Conservation (phyloP, 2,329 filamentous ascomycete genomes). For the Exophiala calicioides region DNA sequence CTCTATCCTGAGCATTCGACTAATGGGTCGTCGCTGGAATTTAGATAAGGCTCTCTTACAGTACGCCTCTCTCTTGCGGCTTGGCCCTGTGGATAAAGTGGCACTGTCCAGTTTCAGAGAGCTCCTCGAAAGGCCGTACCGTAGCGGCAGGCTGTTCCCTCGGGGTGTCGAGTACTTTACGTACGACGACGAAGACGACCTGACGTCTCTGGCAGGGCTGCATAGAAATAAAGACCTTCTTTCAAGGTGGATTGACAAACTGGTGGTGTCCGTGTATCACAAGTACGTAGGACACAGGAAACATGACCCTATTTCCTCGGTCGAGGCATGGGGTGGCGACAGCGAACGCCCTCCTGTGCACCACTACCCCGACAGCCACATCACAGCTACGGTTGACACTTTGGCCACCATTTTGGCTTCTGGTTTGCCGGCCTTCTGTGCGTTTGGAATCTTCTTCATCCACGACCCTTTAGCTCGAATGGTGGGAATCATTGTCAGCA, state of each 20-base stretch:
- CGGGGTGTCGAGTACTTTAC: slow-evolving; percentile 2
- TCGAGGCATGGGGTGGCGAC: slow-evolving; percentile 3
- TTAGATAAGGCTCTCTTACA: slow-evolving; percentile 11
- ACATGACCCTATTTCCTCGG: slow-evolving; percentile 15
- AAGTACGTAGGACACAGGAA: slow-evolving; percentile 6
- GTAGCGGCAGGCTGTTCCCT: slow-evolving; percentile 2
- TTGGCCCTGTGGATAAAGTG: slow-evolving; percentile 10
- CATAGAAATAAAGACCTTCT: slow-evolving; percentile 9
- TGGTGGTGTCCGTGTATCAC: slow-evolving; percentile 11
- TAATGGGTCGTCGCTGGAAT: neutral
- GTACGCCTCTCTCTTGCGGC: slow-evolving; percentile 10
- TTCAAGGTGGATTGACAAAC: slow-evolving; percentile 11
- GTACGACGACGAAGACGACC: slow-evolving; percentile 16
- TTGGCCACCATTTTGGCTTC: slow-evolving; percentile 17
- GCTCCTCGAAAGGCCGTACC: slow-evolving; percentile 1
- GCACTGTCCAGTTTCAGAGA: slow-evolving; percentile 8
- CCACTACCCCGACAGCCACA: slow-evolving; percentile 10
- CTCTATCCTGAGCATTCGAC: neutral
- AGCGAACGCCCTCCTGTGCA: neutral
- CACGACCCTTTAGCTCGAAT: slow-evolving; percentile 9
- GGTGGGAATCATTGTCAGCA: slow-evolving; percentile 12
- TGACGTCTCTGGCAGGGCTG: slow-evolving; percentile 12
- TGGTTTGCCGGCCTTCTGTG: slow-evolving; percentile 6
- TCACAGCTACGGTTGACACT: slow-evolving; percentile 5
- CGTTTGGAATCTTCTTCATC: slow-evolving; percentile 13